Evolutionary conservation across 1,139 yeast species (phyloP).

Genomic region (Blastobotrys apis): DNA sequence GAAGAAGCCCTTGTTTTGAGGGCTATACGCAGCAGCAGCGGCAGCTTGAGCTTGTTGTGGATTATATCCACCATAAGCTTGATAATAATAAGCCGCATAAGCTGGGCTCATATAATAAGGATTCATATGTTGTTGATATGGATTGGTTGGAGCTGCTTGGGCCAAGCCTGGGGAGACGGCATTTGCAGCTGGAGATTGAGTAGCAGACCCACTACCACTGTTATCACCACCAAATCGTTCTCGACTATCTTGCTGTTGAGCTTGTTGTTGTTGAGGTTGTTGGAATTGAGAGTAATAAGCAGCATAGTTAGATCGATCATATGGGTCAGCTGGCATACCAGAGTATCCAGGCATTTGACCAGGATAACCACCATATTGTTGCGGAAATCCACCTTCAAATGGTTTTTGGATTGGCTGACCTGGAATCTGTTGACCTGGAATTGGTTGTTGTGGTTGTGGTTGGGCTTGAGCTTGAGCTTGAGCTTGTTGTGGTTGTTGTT

Average conservation of each 20-base stretch:
- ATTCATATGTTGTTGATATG: slow-evolving; percentile 15
- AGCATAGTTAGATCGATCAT: slow-evolving; percentile 19
- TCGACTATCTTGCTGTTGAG: slow-evolving; percentile 9
- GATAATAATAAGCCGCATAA: slow-evolving; percentile 32
- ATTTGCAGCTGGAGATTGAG: slow-evolving; percentile 25
- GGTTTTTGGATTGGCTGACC: slow-evolving; percentile 23
- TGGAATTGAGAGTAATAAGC: slow-evolving; percentile 22
- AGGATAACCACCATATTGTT: slow-evolving; percentile 28
- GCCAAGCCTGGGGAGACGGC: slow-evolving; percentile 18
- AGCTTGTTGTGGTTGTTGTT: slow-evolving; percentile 19
- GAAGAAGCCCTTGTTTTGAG: slow-evolving; percentile 27
- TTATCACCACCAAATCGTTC: slow-evolving; percentile 9
- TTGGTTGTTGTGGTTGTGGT: slow-evolving; percentile 16
- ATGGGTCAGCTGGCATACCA: slow-evolving; percentile 20
- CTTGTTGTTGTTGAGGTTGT: slow-evolving; percentile 14
- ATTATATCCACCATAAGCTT: slow-evolving; percentile 29
- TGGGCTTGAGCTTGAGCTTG: slow-evolving; percentile 20
- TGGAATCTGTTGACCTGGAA: slow-evolving; percentile 13
- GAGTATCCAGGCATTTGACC: slow-evolving; percentile 21
- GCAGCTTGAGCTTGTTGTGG: slow-evolving; percentile 27
- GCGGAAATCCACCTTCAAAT: slow-evolving; percentile 23
- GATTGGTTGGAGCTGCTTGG: not conserved
- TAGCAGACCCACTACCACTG: slow-evolving; percentile 22
- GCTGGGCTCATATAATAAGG: slow-evolving; percentile 32
- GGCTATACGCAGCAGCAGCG: slow-evolving; percentile 22